Conservation (phyloP, 768 basidiomycete genomes). For the Crassisporium funariophilum region DNA sequence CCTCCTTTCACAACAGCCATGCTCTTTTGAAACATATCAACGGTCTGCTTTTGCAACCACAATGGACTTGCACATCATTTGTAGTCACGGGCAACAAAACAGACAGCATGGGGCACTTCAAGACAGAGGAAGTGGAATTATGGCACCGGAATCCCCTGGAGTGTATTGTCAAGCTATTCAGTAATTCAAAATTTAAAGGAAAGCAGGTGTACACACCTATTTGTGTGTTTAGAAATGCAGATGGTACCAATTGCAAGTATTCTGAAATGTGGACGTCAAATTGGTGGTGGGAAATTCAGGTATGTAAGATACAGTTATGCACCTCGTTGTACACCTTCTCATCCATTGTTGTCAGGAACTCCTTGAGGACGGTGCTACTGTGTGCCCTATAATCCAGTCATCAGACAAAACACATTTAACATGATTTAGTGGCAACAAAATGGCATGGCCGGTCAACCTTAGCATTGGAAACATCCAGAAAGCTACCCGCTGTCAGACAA, state of each 20-base stretch:
- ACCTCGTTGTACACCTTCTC: background rate
- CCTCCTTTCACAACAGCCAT: conserved; percentile 27
- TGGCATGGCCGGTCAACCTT: conserved; percentile 44
- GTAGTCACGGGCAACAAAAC: conserved; percentile 16
- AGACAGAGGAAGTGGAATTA: conserved; percentile 14
- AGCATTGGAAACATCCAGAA: conserved; percentile 41
- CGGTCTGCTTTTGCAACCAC: conserved; percentile 20
- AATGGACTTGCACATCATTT: conserved; percentile 25
- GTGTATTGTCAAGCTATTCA: conserved; percentile 27
- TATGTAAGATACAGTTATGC: conserved; percentile 4
- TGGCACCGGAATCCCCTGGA: conserved; percentile 31
- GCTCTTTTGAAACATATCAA: conserved; percentile 27
- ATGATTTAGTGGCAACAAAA: conserved; percentile 37
- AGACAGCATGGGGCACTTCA: conserved; percentile 10
- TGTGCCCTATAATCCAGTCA: conserved; percentile 39
- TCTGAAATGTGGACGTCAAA: conserved; percentile 25
- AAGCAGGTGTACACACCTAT: conserved; percentile 29
- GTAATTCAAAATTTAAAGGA: conserved; percentile 32
- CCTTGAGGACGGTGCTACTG: conserved; percentile 24
- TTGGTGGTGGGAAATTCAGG: conserved; percentile 38
- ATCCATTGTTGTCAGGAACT: conserved; percentile 12
- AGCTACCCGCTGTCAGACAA: conserved; percentile 25
- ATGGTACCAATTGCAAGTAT: conserved; percentile 15
- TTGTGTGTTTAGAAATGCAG: conserved; percentile 17
- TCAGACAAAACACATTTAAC: conserved; percentile 35